Percentiles rank a stretch among this genome's conserved stretches.
Evolutionary conservation across 2,329 filamentous ascomycete genomes (phyloP).

Genomic region (Podosphaera aphanis): DNA sequence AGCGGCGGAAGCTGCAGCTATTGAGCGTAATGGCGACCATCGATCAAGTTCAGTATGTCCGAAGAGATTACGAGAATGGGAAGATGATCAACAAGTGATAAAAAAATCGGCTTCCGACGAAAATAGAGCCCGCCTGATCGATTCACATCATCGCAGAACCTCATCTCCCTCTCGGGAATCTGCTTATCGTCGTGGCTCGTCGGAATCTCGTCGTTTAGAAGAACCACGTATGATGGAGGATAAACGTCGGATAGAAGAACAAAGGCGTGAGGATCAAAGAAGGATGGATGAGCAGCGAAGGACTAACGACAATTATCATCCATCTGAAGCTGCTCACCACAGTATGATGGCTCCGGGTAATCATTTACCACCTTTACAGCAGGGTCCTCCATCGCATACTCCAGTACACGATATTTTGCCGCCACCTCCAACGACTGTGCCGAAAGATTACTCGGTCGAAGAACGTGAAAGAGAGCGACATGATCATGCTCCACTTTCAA

Average conservation of each 20-base stretch:
- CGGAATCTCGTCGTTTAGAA: constrained; percentile 35
- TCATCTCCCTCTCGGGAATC: constrained; percentile 48
- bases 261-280: constrained; percentile 42
- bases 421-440: constrained; percentile 20
- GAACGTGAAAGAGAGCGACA: constrained; percentile 23
- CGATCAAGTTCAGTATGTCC: constrained; percentile 57
- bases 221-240: constrained; percentile 30
- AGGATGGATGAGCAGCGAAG: constrained; percentile 39
- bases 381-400: constrained; percentile 26
- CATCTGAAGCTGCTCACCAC: constrained; percentile 80
- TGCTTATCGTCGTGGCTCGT: constrained; percentile 58
- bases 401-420: constrained; percentile 21
- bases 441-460: constrained; percentile 31
- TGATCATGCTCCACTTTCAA: constrained; percentile 15
- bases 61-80: constrained; percentile 84
- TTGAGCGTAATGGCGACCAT: constrained; percentile 37
- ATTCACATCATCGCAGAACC: constrained; percentile 55
- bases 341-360: constrained; percentile 31
- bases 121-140: constrained; percentile 63
- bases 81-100: constrained; percentile 40
- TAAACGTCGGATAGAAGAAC: constrained; percentile 28
- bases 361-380: constrained; percentile 40
- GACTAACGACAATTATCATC: constrained; percentile 60
- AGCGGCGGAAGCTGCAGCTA: constrained; percentile 26
- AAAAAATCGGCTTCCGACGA: constrained; percentile 86